Evolutionary conservation across 2,329 filamentous ascomycete species (phyloP).

Genomic region (Fusarium musae): DNA sequence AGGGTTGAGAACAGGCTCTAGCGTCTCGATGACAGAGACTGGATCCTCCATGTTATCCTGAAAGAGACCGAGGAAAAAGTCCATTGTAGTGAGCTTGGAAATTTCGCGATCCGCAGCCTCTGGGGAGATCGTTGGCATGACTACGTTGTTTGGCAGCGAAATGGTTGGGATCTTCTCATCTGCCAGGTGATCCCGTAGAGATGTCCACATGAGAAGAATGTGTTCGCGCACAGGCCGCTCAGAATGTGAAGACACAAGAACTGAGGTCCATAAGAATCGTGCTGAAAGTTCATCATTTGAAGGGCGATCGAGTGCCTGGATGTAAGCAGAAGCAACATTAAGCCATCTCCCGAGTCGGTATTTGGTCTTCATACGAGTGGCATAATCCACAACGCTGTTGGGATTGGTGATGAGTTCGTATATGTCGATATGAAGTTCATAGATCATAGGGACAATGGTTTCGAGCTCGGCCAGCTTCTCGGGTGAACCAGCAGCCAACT

Average conservation of each 20-base stretch:
- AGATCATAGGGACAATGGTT: constrained; percentile 65
- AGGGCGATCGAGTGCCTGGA: constrained; percentile 50
- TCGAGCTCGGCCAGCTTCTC: constrained; percentile 52
- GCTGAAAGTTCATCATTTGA: constrained; percentile 55
- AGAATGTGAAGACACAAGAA: constrained; percentile 63
- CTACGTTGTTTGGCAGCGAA: constrained; percentile 81
- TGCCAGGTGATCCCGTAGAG: constrained; percentile 62
- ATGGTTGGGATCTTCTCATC: constrained; percentile 59
- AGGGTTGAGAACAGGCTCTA: constrained; percentile 91
- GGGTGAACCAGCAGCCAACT: constrained; percentile 39
- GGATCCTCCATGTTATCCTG: constrained; percentile 84
- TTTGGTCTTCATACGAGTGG: constrained; percentile 61
- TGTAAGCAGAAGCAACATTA: constrained; percentile 59
- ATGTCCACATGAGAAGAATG: constrained; percentile 68
- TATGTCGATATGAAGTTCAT: constrained; percentile 71
- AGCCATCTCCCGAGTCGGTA: constrained; percentile 64
- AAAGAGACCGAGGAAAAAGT: constrained; percentile 93
- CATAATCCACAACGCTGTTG: constrained; percentile 63
- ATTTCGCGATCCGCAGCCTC: constrained; percentile 90
- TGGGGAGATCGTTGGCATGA: constrained; percentile 87
- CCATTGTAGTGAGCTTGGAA: constrained; percentile 92
- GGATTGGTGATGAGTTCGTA: constrained; percentile 69
- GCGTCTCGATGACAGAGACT: constrained; percentile 84
- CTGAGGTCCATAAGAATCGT: constrained; percentile 68
- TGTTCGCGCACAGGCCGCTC: constrained; percentile 67